Percentiles rank a stretch among this genome's conserved stretches.
Conservation (phyloP, 2,329 filamentous ascomycete species). For the Aureobasidium leucospermi region DNA sequence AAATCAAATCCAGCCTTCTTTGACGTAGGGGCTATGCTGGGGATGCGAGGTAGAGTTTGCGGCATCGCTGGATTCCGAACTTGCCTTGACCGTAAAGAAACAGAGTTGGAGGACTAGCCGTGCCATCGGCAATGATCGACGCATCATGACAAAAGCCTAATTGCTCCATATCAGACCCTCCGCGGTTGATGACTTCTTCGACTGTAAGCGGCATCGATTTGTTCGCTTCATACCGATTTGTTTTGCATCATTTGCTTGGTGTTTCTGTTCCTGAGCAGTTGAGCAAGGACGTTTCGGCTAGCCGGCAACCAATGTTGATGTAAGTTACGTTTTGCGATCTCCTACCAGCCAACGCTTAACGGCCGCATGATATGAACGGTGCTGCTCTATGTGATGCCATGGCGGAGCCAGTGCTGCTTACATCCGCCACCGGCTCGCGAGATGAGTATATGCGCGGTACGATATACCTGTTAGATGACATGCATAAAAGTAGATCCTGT, state of each 20-base stretch:
- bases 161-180: constrained; percentile 7
- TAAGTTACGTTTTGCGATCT: not conserved
- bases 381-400: not conserved
- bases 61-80: not conserved
- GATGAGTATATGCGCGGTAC: not conserved
- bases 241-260: not conserved
- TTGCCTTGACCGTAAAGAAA: not conserved
- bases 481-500: constrained; percentile 2
- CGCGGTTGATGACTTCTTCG: not conserved
- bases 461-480: constrained; percentile 1
- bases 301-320: constrained; percentile 3
- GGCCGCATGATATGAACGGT: constrained; percentile 3
- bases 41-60: constrained; percentile 1
- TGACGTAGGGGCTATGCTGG: not conserved
- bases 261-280: constrained; percentile 7
- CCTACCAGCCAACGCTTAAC: not conserved
- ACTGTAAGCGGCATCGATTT: not conserved
- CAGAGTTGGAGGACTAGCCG: not conserved
- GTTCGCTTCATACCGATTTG: not conserved
- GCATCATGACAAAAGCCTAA: constrained; percentile 12
- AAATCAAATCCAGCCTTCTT: not conserved
- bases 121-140: constrained; percentile 8
- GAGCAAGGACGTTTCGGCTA: constrained; percentile 3
- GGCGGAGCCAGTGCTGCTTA: not conserved
- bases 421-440: constrained; percentile 6